Percentiles rank a stretch among this genome's conserved stretches.
Conservation (phyloP, 768 basidiomycete genomes). For the Saitozyma podzolica region DNA sequence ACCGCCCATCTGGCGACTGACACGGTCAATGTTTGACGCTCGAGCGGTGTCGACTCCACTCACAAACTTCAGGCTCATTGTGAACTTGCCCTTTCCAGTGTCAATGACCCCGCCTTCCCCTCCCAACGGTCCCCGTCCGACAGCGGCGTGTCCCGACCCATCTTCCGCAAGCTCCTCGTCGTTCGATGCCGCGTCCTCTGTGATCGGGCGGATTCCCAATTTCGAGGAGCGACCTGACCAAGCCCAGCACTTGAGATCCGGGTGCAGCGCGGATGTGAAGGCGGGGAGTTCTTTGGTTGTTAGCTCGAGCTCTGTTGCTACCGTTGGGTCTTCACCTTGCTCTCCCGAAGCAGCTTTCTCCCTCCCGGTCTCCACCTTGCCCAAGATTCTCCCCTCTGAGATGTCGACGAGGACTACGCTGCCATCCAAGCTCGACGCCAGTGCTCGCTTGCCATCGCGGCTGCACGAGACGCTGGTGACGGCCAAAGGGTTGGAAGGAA, state of each 20-base stretch:
- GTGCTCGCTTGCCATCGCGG: conserved; percentile 62
- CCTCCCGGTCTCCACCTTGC: conserved; percentile 72
- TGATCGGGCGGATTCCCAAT: conserved; percentile 31
- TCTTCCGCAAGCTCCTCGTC: conserved; percentile 19
- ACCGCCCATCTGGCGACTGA: conserved; percentile 84
- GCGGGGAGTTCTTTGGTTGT: conserved; percentile 56
- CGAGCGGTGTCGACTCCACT: conserved; percentile 51
- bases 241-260: conserved; percentile 52
- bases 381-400: conserved; percentile 62
- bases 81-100: conserved; percentile 51
- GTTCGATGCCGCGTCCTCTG: conserved; percentile 9
- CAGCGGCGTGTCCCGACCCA: conserved; percentile 8
- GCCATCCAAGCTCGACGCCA: conserved; percentile 84
- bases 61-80: conserved; percentile 54
- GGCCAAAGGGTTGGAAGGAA: conserved; percentile 77
- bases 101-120: conserved; percentile 47
- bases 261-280: conserved; percentile 81
- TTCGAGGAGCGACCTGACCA: conserved; percentile 48
- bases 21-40: conserved; percentile 59
- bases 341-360: conserved; percentile 62
- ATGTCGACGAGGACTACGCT: conserved; percentile 75
- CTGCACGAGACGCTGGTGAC: conserved; percentile 77
- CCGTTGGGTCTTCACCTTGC: conserved; percentile 61
- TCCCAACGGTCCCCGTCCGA: conserved; percentile 17
- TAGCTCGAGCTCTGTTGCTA: conserved; percentile 8